Percentiles rank a stretch among this genome's conserved stretches.
Conservation (phyloP, 805 yeast species). For the Lipomyces anomalus region DNA sequence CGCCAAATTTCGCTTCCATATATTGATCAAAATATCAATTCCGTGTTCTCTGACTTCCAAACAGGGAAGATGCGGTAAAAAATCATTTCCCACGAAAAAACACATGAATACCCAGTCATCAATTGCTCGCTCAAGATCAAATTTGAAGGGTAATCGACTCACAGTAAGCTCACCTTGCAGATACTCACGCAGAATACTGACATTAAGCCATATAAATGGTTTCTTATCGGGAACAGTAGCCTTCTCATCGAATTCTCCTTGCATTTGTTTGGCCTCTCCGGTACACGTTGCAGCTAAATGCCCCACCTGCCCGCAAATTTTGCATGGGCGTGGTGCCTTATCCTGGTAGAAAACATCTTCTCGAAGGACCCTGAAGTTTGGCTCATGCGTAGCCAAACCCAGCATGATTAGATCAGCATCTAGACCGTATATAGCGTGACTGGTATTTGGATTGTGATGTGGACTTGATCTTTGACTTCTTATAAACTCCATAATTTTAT, state of each 20-base stretch:
- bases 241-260: slow-evolving; percentile 32
- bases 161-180: slow-evolving; percentile 72
- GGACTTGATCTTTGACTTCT: slow-evolving; percentile 85
- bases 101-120: slow-evolving; percentile 99
- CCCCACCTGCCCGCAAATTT: slow-evolving; percentile 46
- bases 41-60: slow-evolving; percentile 93
- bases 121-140: slow-evolving; percentile 89
- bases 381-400: slow-evolving; percentile 96
- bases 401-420: slow-evolving; percentile 97
- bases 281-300: slow-evolving; percentile 21
- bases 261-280: slow-evolving; percentile 38
- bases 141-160: slow-evolving; percentile 63
- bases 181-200: slow-evolving; percentile 81
- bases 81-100: slow-evolving; percentile 97
- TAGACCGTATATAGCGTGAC: slow-evolving; percentile 94
- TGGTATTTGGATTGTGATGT: slow-evolving; percentile 82
- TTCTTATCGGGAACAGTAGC: slow-evolving; percentile 46
- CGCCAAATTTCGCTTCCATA: slow-evolving; percentile 78
- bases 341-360: slow-evolving; percentile 94
- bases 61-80: slow-evolving; percentile 92
- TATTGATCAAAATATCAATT: slow-evolving; percentile 68
- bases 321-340: slow-evolving; percentile 46
- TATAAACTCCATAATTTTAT: slow-evolving; percentile 92
- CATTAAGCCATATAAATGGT: slow-evolving; percentile 92
- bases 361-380: slow-evolving; percentile 86